Evolutionary conservation across 2,329 filamentous ascomycete species (phyloP), one percentile per base, ranked within the genome.

Genomic region (Fusarium robinianum): DNA sequence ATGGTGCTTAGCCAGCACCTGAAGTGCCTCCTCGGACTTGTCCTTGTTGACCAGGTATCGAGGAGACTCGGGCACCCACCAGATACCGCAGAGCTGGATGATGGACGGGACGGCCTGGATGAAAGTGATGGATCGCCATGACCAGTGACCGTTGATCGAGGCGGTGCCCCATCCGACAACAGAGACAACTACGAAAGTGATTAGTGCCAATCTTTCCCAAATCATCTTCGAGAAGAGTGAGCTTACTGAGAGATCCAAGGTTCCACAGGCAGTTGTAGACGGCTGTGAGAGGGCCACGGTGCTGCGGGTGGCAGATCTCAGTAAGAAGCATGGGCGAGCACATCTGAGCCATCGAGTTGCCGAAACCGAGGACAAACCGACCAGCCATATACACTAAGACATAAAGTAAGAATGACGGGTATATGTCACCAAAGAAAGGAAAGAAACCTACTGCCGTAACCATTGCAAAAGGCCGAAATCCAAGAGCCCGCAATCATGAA

Each of bases 211-310:
- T 12, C 12, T 5, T 1, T 10, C 4, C 4, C 9, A 3, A 5
- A 1, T 30, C 6, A 2, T 6, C 1, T n/a, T 14, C 3, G 8
- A 21, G 3, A 5, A 3, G 11, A 5, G 21, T 9, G 6, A 16
- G 39, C 61, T 57, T 53, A 66, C 64, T 53, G n/a, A 75, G 63
- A 10, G 73, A 72, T 24, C 80, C 81, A 41, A 82, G 64, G 62
- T 85, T 84, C 82, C 82, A 87, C 38, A 85, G 66, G 56, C 80
- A 84, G 65, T 87, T 86, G 68, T 86, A 86, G 45, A 86, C 74
- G 10, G 83, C 74, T 2, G 83, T 86, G 33, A 86, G 74, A 18
- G 77, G 78, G 19, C 77, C 83, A 61, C 83, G 79, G 61, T 87
- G 83, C 60, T 86, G 83, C 16, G 83, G 83, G 60, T 87, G 83